These are phyloP conservation scores for Elaeagnus macrophylla DNA, from an alignment of 306 rosid species.

Conservation along the genomic window DNA sequence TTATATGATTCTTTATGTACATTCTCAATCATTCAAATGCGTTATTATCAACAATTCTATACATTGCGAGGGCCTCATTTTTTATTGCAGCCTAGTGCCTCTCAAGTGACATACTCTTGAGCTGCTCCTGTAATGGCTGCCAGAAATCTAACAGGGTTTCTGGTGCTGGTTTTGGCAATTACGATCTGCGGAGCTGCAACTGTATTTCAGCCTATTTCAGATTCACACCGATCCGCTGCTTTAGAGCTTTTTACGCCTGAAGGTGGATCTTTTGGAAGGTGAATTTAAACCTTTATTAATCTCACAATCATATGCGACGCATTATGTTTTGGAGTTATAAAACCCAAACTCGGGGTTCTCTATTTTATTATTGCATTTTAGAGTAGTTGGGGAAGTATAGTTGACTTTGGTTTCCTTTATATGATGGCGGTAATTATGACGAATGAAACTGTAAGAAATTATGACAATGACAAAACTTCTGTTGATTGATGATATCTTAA, in stretches of 20 bases:
- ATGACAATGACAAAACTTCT: too few species aligned
- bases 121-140: constrained; percentile 85
- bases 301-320: not conserved
- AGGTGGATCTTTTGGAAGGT: constrained; percentile 61
- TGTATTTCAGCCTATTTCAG: constrained; percentile 54
- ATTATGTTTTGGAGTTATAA: not conserved
- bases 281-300: not conserved
- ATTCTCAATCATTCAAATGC: too few species aligned
- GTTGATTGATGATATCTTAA: too few species aligned
- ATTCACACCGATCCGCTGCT: constrained; percentile 77
- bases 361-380: not conserved
- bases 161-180: constrained; percentile 40
- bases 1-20: too few species aligned
- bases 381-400: not conserved
- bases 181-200: constrained; percentile 47
- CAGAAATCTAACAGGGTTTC: constrained; percentile 40
- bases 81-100: too few species aligned
- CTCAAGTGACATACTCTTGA: too few species aligned
- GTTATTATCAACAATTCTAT: too few species aligned
- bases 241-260: constrained; percentile 43
- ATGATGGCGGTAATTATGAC: not conserved
- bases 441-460: too few species aligned
- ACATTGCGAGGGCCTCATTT: too few species aligned
- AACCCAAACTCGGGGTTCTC: not conserved
- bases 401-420: constrained; percentile 6